phyloP scores from a whole-genome alignment of 2,329 filamentous ascomycete genomes.

The Exophiala oligosperma region DNA sequence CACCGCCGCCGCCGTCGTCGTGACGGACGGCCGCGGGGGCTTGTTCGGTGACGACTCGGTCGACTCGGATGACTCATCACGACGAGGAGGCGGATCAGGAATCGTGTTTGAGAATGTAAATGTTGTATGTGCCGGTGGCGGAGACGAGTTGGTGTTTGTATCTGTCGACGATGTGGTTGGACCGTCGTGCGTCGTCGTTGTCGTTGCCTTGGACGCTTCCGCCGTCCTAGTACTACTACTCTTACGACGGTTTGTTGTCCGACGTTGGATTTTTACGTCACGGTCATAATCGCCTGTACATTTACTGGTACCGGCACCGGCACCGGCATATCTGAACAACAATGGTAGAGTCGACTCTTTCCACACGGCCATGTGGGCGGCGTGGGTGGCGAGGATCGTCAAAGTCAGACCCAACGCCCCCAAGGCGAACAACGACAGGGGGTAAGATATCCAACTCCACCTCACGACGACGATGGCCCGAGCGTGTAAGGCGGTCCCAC shows the following conservation, averaged over 20 bases:
- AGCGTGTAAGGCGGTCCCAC: constrained; percentile 5
- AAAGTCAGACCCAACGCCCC: constrained; percentile 4
- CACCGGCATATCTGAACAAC: constrained; percentile 6
- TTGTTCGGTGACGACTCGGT: neutral
- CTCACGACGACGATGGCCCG: constrained; percentile 9
- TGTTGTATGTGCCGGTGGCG: neutral
- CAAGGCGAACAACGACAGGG: constrained; percentile 8
- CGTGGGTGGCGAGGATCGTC: constrained; percentile 12
- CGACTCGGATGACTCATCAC: too few relatives aligned
- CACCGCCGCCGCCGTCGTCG: too few relatives aligned
- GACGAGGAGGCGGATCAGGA: too few relatives aligned
- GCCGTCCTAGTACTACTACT: too few relatives aligned
- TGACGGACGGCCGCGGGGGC: too few relatives aligned
- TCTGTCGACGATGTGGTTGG: neutral
- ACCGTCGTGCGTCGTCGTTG: neutral
- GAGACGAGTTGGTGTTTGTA: neutral
- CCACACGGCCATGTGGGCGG: constrained; percentile 14
- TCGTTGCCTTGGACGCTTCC: too few relatives aligned
- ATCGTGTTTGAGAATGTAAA: neutral
- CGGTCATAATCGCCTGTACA: too few relatives aligned
- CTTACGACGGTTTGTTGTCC: too few relatives aligned
- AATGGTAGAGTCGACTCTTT: constrained; percentile 16
- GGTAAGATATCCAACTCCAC: constrained; percentile 15
- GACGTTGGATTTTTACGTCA: too few relatives aligned
- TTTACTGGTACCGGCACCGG: too few relatives aligned